phyloP scores from a whole-genome alignment of 148 eudicot genomes.

The Amaranthus hypochondriacus region DNA sequence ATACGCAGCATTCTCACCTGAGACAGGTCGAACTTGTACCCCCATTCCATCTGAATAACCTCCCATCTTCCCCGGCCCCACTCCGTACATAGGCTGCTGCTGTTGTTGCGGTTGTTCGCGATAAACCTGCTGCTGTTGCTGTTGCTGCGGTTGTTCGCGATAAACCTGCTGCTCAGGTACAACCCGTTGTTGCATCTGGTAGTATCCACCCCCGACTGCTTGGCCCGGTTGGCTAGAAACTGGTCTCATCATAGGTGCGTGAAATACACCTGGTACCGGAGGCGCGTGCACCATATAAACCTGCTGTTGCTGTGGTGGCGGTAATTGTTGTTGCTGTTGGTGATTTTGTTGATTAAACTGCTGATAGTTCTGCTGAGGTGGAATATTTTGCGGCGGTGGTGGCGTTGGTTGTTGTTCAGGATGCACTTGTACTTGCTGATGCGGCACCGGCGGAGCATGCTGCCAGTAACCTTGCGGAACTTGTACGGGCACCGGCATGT shows the following conservation, averaged over 20 bases:
- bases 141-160: constrained; percentile 28
- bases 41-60: constrained; percentile 37
- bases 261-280: constrained; percentile 30
- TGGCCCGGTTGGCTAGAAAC: constrained; percentile 39
- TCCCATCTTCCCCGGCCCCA: constrained; percentile 25
- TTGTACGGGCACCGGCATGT: constrained; percentile 25
- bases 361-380: constrained; percentile 5
- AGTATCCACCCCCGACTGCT: constrained; percentile 34
- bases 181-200: constrained; percentile 58
- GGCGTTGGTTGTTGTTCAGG: constrained; percentile 20
- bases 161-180: constrained; percentile 35
- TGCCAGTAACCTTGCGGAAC: constrained; percentile 42
- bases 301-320: constrained; percentile 28
- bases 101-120: constrained; percentile 25
- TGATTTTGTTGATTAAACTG: background rate
- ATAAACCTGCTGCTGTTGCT: constrained; percentile 24
- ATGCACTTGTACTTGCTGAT: background rate
- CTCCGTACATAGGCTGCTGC: constrained; percentile 33
- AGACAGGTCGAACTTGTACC: constrained; percentile 30
- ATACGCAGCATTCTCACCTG: constrained; percentile 35
- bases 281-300: constrained; percentile 70
- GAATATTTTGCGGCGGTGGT: constrained; percentile 5
- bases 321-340: constrained; percentile 13
- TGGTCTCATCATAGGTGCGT: constrained; percentile 48
- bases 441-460: background rate